Percentiles rank a stretch among this genome's conserved stretches.
Conservation (phyloP, 2,329 filamentous ascomycete species). For the Apiospora aurea region DNA sequence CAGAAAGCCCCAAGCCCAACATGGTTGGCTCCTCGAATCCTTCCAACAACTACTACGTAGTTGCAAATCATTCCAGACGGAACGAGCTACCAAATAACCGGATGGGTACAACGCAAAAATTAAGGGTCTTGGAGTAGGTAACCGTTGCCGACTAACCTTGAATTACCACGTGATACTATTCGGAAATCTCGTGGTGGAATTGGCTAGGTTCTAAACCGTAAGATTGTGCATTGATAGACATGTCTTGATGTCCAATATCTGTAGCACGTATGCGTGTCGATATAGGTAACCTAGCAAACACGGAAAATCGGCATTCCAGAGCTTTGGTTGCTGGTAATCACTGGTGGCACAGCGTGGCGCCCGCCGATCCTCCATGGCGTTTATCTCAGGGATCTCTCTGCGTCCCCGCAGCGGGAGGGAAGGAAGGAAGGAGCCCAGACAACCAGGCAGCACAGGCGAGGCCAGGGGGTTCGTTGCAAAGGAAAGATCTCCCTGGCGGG, state of each 20-base stretch:
- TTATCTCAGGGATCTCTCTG: background rate
- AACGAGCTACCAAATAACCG: background rate
- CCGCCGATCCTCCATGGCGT: slow-evolving; percentile 4
- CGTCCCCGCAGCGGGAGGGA: background rate
- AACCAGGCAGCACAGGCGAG: too few species aligned
- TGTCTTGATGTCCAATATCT: background rate
- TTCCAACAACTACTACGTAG: background rate
- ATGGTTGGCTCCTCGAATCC: background rate
- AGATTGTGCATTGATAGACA: background rate
- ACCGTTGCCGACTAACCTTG: background rate
- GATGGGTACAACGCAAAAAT: background rate
- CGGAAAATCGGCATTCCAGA: background rate
- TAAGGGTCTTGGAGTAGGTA: background rate
- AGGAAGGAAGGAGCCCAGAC: background rate
- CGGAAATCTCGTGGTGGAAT: slow-evolving; percentile 9
- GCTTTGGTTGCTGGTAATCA: background rate
- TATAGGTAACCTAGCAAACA: background rate
- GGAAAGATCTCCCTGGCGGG: background rate
- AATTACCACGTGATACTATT: background rate
- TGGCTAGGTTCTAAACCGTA: slow-evolving; percentile 9
- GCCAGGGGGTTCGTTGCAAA: background rate
- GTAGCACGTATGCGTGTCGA: background rate
- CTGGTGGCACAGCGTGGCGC: background rate
- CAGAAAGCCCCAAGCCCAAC: too few species aligned
- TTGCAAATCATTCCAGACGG: background rate